Evolutionary conservation across 352 stramenopile genomes (phyloP).

Genomic region (Blastocystis sp.): DNA sequence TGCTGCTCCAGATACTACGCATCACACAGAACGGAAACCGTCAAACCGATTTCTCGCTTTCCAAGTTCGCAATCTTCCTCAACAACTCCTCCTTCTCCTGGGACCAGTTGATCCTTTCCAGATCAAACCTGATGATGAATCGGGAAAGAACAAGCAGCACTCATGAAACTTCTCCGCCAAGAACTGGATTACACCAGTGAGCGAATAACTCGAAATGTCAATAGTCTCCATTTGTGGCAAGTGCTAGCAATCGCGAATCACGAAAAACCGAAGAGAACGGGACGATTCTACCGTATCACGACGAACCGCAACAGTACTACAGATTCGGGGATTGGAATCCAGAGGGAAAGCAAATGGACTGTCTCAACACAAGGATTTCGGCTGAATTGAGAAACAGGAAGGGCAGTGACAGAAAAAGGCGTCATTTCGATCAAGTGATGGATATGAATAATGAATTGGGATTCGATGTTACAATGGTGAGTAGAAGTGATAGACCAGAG

Average conservation of each 20-base stretch:
- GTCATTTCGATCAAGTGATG: too few relatives aligned
- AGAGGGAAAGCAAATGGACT: too few relatives aligned
- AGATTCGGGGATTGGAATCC: too few relatives aligned
- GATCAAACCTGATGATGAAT: constrained; percentile 49
- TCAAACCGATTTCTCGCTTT: constrained; percentile 44
- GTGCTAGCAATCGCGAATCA: not conserved
- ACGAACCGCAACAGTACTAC: too few relatives aligned
- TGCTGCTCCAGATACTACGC: constrained; percentile 67
- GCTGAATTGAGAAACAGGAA: too few relatives aligned
- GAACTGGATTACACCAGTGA: constrained; percentile 46
- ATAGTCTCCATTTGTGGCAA: constrained; percentile 18
- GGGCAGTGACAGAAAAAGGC: too few relatives aligned
- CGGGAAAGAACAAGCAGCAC: not conserved
- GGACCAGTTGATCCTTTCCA: constrained; percentile 51
- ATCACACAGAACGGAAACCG: not conserved
- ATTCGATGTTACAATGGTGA: too few relatives aligned
- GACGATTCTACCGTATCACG: not conserved
- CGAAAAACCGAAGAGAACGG: not conserved
- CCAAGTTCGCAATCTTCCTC: constrained; percentile 11
- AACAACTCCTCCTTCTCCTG: constrained; percentile 62
- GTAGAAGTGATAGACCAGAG: too few relatives aligned
- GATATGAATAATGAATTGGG: too few relatives aligned
- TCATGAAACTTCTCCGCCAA: constrained; percentile 69
- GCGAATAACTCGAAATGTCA: constrained; percentile 38
- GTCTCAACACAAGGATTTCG: too few relatives aligned